phyloP scores from a whole-genome alignment of 2,329 filamentous ascomycete species.

The Pestalotiopsis sp. region DNA sequence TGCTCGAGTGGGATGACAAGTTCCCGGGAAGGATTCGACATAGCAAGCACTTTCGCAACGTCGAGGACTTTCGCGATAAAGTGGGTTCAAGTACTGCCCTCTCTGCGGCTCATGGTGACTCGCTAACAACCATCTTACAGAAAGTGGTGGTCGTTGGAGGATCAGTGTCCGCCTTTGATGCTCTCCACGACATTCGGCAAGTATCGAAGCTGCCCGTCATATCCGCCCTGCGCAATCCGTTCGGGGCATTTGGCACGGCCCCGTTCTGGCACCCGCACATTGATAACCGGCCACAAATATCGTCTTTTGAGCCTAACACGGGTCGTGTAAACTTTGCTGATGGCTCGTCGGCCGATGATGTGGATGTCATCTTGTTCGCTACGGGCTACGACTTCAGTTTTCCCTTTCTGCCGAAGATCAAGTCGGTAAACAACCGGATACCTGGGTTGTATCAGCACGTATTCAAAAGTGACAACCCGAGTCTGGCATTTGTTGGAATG shows the following conservation, averaged over 20 bases:
- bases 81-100: constrained; percentile 26
- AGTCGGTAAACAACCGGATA: constrained; percentile 54
- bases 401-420: constrained; percentile 56
- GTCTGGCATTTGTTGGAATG: constrained; percentile 58
- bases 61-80: constrained; percentile 45
- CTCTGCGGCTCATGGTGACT: not conserved
- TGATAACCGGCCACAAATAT: constrained; percentile 39
- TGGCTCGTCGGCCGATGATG: constrained; percentile 48
- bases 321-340: constrained; percentile 57
- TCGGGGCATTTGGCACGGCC: constrained; percentile 25
- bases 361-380: constrained; percentile 65
- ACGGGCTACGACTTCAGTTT: constrained; percentile 67
- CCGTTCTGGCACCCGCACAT: constrained; percentile 25
- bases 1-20: constrained; percentile 45
- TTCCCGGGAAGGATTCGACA: constrained; percentile 52
- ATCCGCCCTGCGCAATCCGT: constrained; percentile 21
- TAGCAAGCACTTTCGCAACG: constrained; percentile 53
- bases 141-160: constrained; percentile 62
- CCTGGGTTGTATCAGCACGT: constrained; percentile 59
- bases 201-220: constrained; percentile 20
- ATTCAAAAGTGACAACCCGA: constrained; percentile 54
- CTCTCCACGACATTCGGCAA: constrained; percentile 29
- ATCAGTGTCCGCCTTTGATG: constrained; percentile 63
- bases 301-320: constrained; percentile 35
- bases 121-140: constrained; percentile 29